Base-by-base conservation (phyloP, 768 basidiomycete genomes). In the Mycena vulgaris region DNA sequence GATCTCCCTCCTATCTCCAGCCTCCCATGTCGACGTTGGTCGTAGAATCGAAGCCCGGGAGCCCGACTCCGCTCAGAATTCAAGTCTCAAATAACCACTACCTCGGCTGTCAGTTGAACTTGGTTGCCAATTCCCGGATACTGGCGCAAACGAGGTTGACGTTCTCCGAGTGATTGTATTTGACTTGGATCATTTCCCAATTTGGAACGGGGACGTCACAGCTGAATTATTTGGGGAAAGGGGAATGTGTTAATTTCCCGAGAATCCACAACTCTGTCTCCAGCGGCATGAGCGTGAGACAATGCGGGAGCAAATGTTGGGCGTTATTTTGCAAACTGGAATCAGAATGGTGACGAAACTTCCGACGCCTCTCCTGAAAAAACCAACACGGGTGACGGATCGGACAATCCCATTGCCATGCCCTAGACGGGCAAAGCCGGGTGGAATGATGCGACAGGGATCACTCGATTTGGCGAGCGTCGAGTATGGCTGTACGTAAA, bases 81-180 rank as follows among this genome's bases (percentile, higher is more conserved):
- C n/a, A n/a, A n/a, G 37, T 14, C 14, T 9, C 17, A n/a, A 85
- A 85, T 60, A 81, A 86, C 21, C 81, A 83, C 66, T 83, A 82
- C 49, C 79, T 80, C 53, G 77, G 21, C 80, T 82, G 86, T 25
- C 84, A 65, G 85, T 45, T 6, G 85, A 37, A n/a, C n/a, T n/a
- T n/a, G n/a, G 78, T 89, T n/a, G 77, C 79, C 61, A 88, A 89
- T 71, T 89, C 35, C 77, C 90, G 68, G 79, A 89, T 61, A 86
- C 86, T 17, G 89, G 88, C 39, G 81, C 87, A 76, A 87, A 66
- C 35, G 27, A 83, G 74, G 23, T 27, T 67, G 39, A 30, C 53
- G 47, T 52, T 62, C 30, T 39, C 23, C 42, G 27, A 56, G 25
- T 53, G 33, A 39, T 47, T 68, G 53, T 63, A 5, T 56, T 56